Conservation (phyloP, 345 rosid species). For the Camelina neglecta region DNA sequence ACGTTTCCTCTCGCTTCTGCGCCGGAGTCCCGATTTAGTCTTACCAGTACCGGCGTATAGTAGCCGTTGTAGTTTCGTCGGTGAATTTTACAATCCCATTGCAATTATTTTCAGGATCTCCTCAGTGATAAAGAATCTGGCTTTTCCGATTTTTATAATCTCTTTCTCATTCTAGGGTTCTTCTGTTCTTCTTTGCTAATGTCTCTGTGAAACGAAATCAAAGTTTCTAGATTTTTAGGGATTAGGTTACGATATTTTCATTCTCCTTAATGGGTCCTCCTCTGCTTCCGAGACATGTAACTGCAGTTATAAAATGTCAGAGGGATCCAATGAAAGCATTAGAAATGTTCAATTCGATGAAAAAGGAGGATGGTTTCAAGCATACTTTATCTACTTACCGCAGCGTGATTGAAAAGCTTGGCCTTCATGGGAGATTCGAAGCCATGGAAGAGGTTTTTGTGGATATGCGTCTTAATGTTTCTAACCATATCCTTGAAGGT, state of each 20-base stretch:
- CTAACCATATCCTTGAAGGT: constrained; percentile 70
- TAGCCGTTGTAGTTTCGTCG: constrained; percentile 15
- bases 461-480: constrained; percentile 60
- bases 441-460: constrained; percentile 67
- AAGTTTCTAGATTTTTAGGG: constrained; percentile 34
- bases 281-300: constrained; percentile 82
- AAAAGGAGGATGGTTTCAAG: constrained; percentile 67
- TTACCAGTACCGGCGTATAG: neutral
- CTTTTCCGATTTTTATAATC: neutral
- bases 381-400: constrained; percentile 76
- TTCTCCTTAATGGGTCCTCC: constrained; percentile 56
- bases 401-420: constrained; percentile 76
- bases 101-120: neutral
- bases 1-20: neutral
- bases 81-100: neutral
- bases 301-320: constrained; percentile 72
- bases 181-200: neutral
- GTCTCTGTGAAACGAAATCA: neutral
- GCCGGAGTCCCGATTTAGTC: neutral
- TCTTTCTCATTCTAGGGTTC: neutral
- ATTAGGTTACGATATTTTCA: constrained; percentile 5
- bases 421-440: constrained; percentile 72
- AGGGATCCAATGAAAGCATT: constrained; percentile 72
- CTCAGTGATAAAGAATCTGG: neutral
- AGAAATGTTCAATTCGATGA: constrained; percentile 75